Conservation (phyloP, 352 stramenopile genomes). For the Saprolegnia parasitica region DNA sequence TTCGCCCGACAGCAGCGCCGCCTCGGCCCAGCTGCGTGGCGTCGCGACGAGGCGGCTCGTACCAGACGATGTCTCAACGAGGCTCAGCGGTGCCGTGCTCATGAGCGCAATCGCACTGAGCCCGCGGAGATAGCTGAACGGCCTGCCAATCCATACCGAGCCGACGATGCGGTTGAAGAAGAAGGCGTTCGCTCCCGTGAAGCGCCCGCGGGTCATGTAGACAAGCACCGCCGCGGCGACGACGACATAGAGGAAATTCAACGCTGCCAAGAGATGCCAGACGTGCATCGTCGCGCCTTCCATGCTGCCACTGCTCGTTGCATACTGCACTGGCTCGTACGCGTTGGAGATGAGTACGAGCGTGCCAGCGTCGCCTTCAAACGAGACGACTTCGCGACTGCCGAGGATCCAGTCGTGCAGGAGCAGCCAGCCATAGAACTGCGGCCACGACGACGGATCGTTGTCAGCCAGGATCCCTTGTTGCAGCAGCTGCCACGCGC, state of each 20-base stretch:
- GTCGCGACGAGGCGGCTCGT: neutral
- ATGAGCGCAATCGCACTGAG: conserved; percentile 1
- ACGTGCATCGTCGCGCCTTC: neutral
- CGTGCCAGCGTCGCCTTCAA: neutral
- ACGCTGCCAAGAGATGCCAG: neutral
- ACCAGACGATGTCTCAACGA: neutral
- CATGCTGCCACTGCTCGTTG: neutral
- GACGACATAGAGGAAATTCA: neutral
- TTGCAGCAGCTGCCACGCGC: too few relatives aligned
- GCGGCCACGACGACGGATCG: too few relatives aligned
- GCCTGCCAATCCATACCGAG: conserved; percentile 16
- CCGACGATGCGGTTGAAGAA: conserved; percentile 17
- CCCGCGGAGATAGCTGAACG: conserved; percentile 5
- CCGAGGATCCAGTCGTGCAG: conserved; percentile 5
- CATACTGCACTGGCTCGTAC: neutral
- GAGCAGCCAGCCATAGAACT: conserved; percentile 13
- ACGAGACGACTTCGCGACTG: conserved; percentile 1
- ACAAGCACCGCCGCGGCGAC: neutral
- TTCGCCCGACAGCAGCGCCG: neutral
- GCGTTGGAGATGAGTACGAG: conserved; percentile 10
- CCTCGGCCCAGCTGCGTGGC: neutral
- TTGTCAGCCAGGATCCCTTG: too few relatives aligned
- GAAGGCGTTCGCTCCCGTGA: neutral
- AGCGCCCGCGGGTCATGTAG: neutral
- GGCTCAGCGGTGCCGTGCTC: neutral